These are phyloP conservation scores for Coemansia sp. DNA, from an alignment of 192 early-diverging fungal genomes.

Conservation along the genomic window DNA sequence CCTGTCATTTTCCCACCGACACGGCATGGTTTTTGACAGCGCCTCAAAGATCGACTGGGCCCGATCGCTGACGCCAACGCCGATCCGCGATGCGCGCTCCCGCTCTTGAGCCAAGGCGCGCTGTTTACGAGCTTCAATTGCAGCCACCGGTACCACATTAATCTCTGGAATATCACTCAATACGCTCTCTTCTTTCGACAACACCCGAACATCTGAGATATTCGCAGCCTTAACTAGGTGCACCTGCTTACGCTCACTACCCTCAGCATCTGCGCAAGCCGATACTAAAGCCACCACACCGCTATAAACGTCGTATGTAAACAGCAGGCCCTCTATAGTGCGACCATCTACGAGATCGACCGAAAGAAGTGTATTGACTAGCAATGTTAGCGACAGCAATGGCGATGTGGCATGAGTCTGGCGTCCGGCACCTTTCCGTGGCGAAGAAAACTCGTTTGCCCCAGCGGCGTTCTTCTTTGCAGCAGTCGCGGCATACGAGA, in stretches of 20 bases:
- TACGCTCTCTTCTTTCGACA: background rate
- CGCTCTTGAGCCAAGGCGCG: slow-evolving; percentile 27
- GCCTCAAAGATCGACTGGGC: slow-evolving; percentile 82
- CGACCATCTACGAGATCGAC: slow-evolving; percentile 28
- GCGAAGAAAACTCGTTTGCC: background rate
- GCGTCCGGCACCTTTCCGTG: slow-evolving; percentile 3
- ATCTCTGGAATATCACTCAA: background rate
- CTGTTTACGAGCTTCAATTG: slow-evolving; percentile 42
- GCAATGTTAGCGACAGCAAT: slow-evolving; percentile 21
- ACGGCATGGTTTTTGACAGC: slow-evolving; percentile 78
- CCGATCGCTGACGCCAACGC: slow-evolving; percentile 74
- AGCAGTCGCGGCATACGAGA: slow-evolving; percentile 47
- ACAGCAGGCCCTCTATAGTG: slow-evolving; percentile 32
- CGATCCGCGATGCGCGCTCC: slow-evolving; percentile 56
- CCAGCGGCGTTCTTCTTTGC: slow-evolving; percentile 20
- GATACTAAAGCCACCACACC: slow-evolving; percentile 40
- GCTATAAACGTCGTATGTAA: slow-evolving; percentile 50
- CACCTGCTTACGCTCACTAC: slow-evolving; percentile 16
- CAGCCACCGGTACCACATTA: slow-evolving; percentile 1
- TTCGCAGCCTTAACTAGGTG: slow-evolving; percentile 29
- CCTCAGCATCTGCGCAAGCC: slow-evolving; percentile 6
- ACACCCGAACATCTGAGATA: slow-evolving; percentile 26
- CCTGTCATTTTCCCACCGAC: slow-evolving; percentile 68
- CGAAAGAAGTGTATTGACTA: slow-evolving; percentile 24
- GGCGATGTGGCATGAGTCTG: slow-evolving; percentile 10